Base-by-base conservation (phyloP, 225 moss, liverwort and hornwort genomes). In the Marchantia paleacea region DNA sequence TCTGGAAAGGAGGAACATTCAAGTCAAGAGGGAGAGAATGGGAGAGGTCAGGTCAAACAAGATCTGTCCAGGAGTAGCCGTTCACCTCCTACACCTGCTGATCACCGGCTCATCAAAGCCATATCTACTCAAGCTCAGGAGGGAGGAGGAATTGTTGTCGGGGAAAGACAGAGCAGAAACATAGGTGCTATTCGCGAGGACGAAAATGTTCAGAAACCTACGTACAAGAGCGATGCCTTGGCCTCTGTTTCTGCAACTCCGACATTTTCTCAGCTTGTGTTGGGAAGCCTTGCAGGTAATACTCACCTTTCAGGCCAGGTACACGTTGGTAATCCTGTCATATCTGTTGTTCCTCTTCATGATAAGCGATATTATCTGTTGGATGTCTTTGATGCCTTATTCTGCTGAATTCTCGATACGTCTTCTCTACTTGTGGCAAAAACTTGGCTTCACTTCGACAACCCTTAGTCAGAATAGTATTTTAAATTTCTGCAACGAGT, bases 221-320 rank as follows among this genome's bases (percentile, higher is more conserved):
- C 81, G 10, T 67, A 84, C 81, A 76, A 83, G n/a, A 88, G 84
- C 83, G 89, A 88, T 76, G 24, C 70, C 61, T 49, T 85, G 50
- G 82, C 82, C 49, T 85, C 86, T 49, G 28, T 85, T 55, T 81
- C 90, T 73, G 79, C 71, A 13, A 55, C 85, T 39, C 76, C 84
- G 71, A 76, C 86, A 53, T 84, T 88, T 80, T 89, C 87, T 61
- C 89, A 90, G 65, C 85, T 84, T 84, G 83, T 89, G 80, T 69
- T 89, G 52, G 84, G 89, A 86, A 88, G 85, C 60, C 89, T 90
- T 79, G 87, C 90, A 83, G 92, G 92, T 92, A 90, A 28, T 7
- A 55, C 15, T 76, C 7, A 51, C 28, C 55, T 22, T 75, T 48
- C 69, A 19, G 6, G 24, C 68, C 24, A 28, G 15, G 68, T 28